Base-by-base conservation (phyloP, 2,329 filamentous ascomycete species). In the Tolypocladium guangdongense region DNA sequence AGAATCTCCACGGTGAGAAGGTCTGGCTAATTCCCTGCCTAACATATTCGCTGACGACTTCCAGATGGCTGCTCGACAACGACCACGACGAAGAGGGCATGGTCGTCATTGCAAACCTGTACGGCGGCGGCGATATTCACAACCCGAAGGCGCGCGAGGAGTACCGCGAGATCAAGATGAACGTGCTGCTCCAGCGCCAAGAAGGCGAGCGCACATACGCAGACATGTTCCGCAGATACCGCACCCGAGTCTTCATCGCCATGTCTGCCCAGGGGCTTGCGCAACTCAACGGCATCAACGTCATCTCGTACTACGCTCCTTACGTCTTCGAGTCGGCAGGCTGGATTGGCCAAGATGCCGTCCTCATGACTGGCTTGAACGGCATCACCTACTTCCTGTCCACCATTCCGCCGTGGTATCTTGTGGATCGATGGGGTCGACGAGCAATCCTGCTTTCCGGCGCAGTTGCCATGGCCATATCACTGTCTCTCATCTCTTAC, bases 111-210 rank as follows among this genome's bases (percentile, higher is more conserved):
- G 93, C 93, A 55, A 97, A 97, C 67, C 78, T 99, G 7, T 97
- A 97, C 64, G 93, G 93, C 53, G 90, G 88, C 65, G 93, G 93
- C 56, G 93, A 99, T 68, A 91, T 97, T 56, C 91, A 96, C 71
- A 88, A 96, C 68, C 74, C 86, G 55, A 93, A 95, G 70, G 93
- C 93, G 2, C 84, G 91, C 55, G 91, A 96, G 53, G 93, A 99
- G 70, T 99, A 95, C 71, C 88, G 92, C 62, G 93, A 97, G 65
- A 99, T 99, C 75, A 99, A 99, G 76, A 96, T 96, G 89, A 86
- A 92, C 63, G 93, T 99, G 33, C 80, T 99, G 36, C 76, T 97
- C 27, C 86, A 92, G 68, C 88, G 93, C 51, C 90, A 96, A 72
- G 93, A 99, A 72, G 93, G 93, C 62, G 93, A 97, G 73, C 82